A percentile compares a stretch with the other conserved stretches of the same genome.
Conservation (phyloP, 2,329 filamentous ascomycete species). For the Trichoderma sp. region DNA sequence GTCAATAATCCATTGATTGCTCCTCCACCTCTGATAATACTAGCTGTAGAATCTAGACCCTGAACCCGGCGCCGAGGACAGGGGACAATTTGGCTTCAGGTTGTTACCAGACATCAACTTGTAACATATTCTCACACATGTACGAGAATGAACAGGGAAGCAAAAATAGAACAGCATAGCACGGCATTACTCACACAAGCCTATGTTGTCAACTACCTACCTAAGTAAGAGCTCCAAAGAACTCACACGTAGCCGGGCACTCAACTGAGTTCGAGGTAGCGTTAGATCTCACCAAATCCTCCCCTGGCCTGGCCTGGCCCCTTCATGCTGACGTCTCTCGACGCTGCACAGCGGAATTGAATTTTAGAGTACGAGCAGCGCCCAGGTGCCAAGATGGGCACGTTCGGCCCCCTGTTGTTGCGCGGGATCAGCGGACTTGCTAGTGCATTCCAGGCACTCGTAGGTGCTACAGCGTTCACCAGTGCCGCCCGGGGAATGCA, state of each 20-base stretch:
- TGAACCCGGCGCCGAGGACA: not conserved
- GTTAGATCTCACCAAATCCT: not conserved
- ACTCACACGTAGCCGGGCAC: not conserved
- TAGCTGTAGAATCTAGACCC: not conserved
- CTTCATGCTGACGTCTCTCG: not conserved
- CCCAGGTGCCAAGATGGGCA: slow-evolving; percentile 13
- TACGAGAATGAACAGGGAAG: not conserved
- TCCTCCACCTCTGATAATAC: not conserved
- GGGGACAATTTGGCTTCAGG: not conserved
- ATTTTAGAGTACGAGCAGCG: not conserved
- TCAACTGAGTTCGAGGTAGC: not conserved
- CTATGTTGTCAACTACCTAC: not conserved
- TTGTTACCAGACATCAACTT: not conserved
- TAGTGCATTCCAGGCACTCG: not conserved
- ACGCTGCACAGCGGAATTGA: not conserved
- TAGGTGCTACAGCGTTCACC: not conserved
- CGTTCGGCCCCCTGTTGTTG: not conserved
- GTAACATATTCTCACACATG: slow-evolving; percentile 3
- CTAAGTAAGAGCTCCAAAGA: not conserved
- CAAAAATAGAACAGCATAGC: not conserved
- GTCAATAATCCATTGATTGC: not conserved
- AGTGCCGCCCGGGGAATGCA: not conserved
- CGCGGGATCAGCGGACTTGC: slow-evolving; percentile 7
- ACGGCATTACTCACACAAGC: not conserved
- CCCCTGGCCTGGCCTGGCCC: not conserved